A percentile compares a stretch with the other conserved stretches of the same genome.
phyloP scores from a whole-genome alignment of 73 alveolate genomes.

The Effrenium voratum region DNA sequence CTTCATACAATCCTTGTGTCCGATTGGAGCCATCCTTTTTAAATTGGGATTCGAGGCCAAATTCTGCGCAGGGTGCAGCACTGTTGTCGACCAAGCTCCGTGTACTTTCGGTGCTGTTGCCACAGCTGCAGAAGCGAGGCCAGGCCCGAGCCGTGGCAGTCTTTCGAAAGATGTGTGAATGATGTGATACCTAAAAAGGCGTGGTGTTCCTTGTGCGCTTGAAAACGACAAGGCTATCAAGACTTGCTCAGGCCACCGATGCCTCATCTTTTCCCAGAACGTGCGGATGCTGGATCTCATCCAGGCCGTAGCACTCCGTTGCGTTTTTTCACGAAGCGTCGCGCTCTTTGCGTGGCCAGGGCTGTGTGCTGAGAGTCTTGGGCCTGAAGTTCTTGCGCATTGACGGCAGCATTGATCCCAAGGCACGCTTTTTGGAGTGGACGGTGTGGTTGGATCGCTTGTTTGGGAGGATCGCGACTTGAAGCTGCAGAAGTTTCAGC shows the following conservation, averaged over 20 bases:
- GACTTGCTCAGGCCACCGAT: conserved; percentile 94
- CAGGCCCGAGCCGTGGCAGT: no score
- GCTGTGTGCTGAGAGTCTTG: conserved; percentile 93
- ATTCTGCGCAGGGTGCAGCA: conserved; percentile 94
- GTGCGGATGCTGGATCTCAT: conserved; percentile 96
- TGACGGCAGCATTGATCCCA: conserved; percentile 96
- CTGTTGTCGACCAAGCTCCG: conserved; percentile 95
- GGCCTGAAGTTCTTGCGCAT: conserved; percentile 95
- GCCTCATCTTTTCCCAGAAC: conserved; percentile 95
- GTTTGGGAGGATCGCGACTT: conserved; percentile 94
- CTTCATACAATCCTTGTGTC: no score
- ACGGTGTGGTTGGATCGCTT: no score
- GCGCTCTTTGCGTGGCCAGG: not conserved
- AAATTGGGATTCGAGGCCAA: conserved; percentile 35
- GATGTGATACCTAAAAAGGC: no score
- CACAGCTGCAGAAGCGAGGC: conserved; percentile 94
- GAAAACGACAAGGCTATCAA: no score
- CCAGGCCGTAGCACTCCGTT: conserved; percentile 26
- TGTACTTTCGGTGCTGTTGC: conserved; percentile 95
- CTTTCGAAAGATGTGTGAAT: no score
- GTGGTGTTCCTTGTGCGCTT: no score
- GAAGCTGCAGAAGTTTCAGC: conserved; percentile 95
- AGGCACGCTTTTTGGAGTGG: not conserved
- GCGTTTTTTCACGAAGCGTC: not conserved
- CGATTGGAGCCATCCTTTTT: no score